Base-by-base conservation (phyloP, 164 flowering plant genomes). In the Magnolia changhungtana region DNA sequence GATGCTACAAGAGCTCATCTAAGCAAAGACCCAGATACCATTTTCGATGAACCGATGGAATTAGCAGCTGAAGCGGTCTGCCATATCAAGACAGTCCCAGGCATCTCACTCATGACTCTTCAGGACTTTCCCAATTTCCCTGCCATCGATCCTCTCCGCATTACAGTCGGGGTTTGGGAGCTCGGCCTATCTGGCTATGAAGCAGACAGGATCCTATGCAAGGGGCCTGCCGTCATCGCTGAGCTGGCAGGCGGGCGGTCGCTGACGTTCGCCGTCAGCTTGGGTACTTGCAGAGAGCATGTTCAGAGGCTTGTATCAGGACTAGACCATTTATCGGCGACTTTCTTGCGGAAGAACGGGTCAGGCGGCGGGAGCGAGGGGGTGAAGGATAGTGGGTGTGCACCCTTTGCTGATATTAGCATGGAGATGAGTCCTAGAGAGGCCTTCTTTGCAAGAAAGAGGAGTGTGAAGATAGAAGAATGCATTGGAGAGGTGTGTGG, bases 381-480 rank as follows among this genome's bases (percentile, higher is more conserved):
- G 20, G 63, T 72, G 13, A 67, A 50, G 65, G 20, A 31, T 65
- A 13, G 50, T 24, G 73, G 3, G 13, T 76, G 66, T 31, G 75
- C 82, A 24, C 84, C 88, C 14, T 87, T 86, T 78, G 70, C 63
- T 72, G 89, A 85, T 59, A 68, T 83, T n/a, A 69, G 24, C 66
- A 86, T 84, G 72, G 70, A 75, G 27, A 71, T 91, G 82, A 88
- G 75, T 79, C 94, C 96, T 0, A 85, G 96, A 77, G 96, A 93
- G 69, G 96, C 98, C n/a, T 91, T 90, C 81, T 93, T 93, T 83
- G 85, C 89, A 1, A 82, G 80, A 14, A 89, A 88, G 78, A 84
- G 76, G 73, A 87, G 78, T 64, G 85, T 82, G 45, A 64, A 50
- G 31, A 74, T 83, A 18, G 70, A 37, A 27, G 86, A 88, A 75